phyloP scores from a whole-genome alignment of 73 alveolate genomes.

The Symbiodinium natans region DNA sequence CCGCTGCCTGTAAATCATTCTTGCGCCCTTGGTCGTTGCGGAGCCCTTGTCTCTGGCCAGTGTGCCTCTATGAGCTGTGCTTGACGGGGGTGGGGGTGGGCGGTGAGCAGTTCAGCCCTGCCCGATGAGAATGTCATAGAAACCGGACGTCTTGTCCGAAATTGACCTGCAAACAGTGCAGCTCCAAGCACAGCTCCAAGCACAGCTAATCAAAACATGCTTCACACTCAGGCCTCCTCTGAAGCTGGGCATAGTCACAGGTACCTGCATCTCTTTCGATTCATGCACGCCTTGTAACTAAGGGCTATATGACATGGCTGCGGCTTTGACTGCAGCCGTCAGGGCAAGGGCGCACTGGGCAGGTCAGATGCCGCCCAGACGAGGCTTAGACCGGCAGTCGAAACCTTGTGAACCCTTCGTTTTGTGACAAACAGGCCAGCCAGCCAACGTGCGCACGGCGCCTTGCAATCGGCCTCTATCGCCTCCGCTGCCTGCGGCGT shows the following conservation, averaged over 20 bases:
- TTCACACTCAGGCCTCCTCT: too few relatives aligned
- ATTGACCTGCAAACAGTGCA: neutral
- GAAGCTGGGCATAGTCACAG: too few relatives aligned
- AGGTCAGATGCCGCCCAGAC: slow-evolving; percentile 36
- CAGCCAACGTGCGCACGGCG: neutral
- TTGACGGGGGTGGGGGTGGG: neutral
- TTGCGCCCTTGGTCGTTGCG: slow-evolving; percentile 43
- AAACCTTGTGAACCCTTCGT: slow-evolving; percentile 18
- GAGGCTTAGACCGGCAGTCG: slow-evolving; percentile 53
- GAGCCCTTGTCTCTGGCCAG: slow-evolving; percentile 83
- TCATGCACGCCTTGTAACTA: too few relatives aligned
- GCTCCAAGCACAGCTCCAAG: too few relatives aligned
- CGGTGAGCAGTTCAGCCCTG: too few relatives aligned
- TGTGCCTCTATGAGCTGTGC: neutral
- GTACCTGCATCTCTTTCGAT: too few relatives aligned
- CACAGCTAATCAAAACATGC: too few relatives aligned
- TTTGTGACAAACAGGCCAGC: too few relatives aligned
- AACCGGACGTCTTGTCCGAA: slow-evolving; percentile 26
- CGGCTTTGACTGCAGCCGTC: too few relatives aligned
- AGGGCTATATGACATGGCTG: too few relatives aligned
- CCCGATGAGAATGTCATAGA: slow-evolving; percentile 69
- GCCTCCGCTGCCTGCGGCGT: slow-evolving; percentile 60
- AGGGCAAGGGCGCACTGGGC: too few relatives aligned
- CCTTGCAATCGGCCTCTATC: slow-evolving; percentile 23
- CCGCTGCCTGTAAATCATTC: neutral